Conservation (phyloP, 192 early-diverging fungal species). For the Backusella morwellensis region DNA sequence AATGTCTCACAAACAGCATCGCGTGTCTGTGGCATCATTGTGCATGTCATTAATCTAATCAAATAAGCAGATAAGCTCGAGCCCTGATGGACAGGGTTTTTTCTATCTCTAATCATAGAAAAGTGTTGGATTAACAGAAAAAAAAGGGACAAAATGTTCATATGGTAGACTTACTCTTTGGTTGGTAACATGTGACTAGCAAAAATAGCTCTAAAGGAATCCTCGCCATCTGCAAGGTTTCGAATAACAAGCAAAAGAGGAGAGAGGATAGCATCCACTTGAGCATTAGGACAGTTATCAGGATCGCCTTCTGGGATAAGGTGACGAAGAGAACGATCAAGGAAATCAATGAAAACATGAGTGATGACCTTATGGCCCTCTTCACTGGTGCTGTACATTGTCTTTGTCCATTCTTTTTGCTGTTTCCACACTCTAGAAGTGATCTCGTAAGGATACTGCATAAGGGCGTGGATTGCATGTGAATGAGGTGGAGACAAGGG, state of each 20-base stretch:
- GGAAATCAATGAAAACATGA: slow-evolving; percentile 33
- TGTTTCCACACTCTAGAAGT: slow-evolving; percentile 31
- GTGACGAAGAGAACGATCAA: slow-evolving; percentile 22
- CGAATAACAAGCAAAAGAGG: slow-evolving; percentile 66
- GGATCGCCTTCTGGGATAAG: slow-evolving; percentile 39
- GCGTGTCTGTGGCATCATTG: slow-evolving; percentile 54
- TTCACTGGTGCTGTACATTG: slow-evolving; percentile 20
- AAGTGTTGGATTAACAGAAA: background rate
- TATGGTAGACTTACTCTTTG: slow-evolving; percentile 53
- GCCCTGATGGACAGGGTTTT: slow-evolving; percentile 65
- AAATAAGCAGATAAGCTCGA: slow-evolving; percentile 56
- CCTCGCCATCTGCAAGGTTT: slow-evolving; percentile 54
- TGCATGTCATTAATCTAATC: slow-evolving; percentile 69
- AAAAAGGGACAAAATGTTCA: background rate
- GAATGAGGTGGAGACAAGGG: slow-evolving; percentile 72
- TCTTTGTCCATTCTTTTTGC: slow-evolving; percentile 11
- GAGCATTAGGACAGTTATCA: slow-evolving; percentile 39
- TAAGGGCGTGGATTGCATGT: slow-evolving; percentile 74
- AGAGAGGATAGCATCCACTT: slow-evolving; percentile 64
- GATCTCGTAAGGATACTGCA: slow-evolving; percentile 52
- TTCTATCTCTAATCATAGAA: slow-evolving; percentile 57
- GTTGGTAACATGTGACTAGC: slow-evolving; percentile 55
- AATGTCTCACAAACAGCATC: slow-evolving; percentile 63
- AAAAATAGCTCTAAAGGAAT: slow-evolving; percentile 38
- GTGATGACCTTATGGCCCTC: slow-evolving; percentile 31